phyloP scores from a whole-genome alignment of 495 filamentous ascomycete genomes.

The Penicillium macrosclerotiorum region DNA sequence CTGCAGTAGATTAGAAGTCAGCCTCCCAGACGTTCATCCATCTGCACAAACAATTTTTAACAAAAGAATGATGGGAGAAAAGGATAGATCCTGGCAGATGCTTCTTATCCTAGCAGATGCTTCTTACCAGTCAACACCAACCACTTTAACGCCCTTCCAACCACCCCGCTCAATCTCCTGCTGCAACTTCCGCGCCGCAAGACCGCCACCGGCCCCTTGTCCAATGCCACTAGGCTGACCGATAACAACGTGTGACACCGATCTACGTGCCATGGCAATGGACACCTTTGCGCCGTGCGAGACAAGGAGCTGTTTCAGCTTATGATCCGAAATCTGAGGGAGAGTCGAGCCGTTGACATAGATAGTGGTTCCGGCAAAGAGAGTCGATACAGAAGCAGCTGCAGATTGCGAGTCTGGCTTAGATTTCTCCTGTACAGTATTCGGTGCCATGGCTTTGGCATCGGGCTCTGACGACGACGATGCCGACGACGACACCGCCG shows the following conservation, averaged over 20 bases:
- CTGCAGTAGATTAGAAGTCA: slow-evolving; percentile 31
- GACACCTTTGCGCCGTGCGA: slow-evolving; percentile 69
- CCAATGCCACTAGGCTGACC: slow-evolving; percentile 48
- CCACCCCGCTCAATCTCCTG: slow-evolving; percentile 68
- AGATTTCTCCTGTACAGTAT: too few relatives aligned
- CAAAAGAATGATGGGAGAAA: slow-evolving; percentile 6
- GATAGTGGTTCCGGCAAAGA: slow-evolving; percentile 68
- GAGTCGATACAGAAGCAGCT: too few relatives aligned
- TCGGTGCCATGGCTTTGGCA: too few relatives aligned
- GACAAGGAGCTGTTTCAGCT: slow-evolving; percentile 74
- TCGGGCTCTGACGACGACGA: too few relatives aligned
- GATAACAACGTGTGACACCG: slow-evolving; percentile 85
- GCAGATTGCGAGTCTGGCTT: too few relatives aligned
- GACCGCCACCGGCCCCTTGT: slow-evolving; percentile 67
- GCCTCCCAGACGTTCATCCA: neutral
- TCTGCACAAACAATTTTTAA: slow-evolving; percentile 1
- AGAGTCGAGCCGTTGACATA: slow-evolving; percentile 89
- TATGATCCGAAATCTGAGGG: slow-evolving; percentile 80
- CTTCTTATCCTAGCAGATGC: too few relatives aligned
- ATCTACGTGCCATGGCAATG: slow-evolving; percentile 63
- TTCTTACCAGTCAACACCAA: slow-evolving; percentile 80
- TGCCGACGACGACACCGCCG: too few relatives aligned
- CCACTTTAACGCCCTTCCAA: slow-evolving; percentile 67
- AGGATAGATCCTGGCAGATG: neutral
- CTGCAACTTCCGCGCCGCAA: slow-evolving; percentile 79